Conservation (phyloP, 2,329 filamentous ascomycete species). For the Nigrospora sphaerica region DNA sequence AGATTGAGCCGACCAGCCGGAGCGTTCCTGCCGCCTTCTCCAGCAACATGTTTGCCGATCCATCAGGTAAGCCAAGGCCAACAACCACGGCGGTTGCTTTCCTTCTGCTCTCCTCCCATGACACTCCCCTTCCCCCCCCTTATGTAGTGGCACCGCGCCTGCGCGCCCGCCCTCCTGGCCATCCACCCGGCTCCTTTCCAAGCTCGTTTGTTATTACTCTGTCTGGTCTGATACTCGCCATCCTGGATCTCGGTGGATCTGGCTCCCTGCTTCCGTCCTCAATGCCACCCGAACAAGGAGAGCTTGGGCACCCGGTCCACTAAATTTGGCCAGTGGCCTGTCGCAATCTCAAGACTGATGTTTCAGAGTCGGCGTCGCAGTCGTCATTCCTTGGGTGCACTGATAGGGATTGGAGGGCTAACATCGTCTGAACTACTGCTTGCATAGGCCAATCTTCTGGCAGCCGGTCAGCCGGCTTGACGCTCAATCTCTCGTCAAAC, state of each 20-base stretch:
- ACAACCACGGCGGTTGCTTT: neutral
- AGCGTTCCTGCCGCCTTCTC: neutral
- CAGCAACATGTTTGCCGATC: constrained; percentile 7
- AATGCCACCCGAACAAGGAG: constrained; percentile 1
- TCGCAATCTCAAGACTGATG: constrained; percentile 39
- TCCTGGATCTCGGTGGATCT: constrained; percentile 1
- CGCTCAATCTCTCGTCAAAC: constrained; percentile 69
- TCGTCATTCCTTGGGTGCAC: constrained; percentile 33
- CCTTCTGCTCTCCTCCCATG: neutral
- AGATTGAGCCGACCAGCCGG: neutral
- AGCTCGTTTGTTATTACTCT: neutral
- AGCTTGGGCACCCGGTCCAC: constrained; percentile 22
- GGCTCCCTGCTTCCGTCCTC: neutral
- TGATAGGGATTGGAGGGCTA: constrained; percentile 8
- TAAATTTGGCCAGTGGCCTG: constrained; percentile 29
- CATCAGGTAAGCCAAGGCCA: constrained; percentile 5
- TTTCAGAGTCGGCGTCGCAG: constrained; percentile 37
- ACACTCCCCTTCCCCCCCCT: constrained; percentile 1
- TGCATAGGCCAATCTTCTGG: constrained; percentile 27
- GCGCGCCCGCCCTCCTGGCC: neutral
- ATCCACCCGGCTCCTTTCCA: neutral
- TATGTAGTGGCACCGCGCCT: neutral
- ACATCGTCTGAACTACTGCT: constrained; percentile 16
- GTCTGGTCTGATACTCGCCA: neutral
- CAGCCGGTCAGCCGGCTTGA: constrained; percentile 45